Evolutionary conservation across 2,329 filamentous ascomycete species (phyloP).

Genomic region (Acephala macrosclerotiorum): DNA sequence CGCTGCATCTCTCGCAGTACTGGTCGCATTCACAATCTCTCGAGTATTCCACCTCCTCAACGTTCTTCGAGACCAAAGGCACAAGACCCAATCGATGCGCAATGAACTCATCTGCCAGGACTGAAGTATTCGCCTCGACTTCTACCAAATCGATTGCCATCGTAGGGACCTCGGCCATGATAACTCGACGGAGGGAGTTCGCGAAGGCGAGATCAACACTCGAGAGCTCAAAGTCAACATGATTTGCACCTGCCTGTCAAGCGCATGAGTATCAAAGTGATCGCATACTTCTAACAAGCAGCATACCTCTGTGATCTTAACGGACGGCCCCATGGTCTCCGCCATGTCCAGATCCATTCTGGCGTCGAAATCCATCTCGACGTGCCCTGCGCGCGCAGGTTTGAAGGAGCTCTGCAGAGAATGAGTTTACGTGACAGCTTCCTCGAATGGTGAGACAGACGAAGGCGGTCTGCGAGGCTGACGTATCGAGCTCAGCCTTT

Average conservation of each 20-base stretch:
- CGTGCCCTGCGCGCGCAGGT: constrained; percentile 14
- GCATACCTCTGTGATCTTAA: constrained; percentile 54
- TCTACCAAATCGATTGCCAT: constrained; percentile 96
- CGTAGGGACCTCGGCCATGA: constrained; percentile 93
- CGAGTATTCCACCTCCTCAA: constrained; percentile 83
- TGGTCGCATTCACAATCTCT: constrained; percentile 97
- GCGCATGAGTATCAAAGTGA: constrained; percentile 33
- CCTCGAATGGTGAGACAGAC: constrained; percentile 8
- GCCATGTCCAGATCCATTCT: constrained; percentile 49
- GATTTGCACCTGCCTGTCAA: constrained; percentile 74
- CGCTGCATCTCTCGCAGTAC: constrained; percentile 90
- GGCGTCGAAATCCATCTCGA: constrained; percentile 55
- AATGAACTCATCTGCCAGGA: constrained; percentile 95
- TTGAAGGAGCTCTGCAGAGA: constrained; percentile 13
- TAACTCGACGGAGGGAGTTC: constrained; percentile 88
- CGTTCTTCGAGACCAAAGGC: constrained; percentile 83
- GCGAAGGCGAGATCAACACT: constrained; percentile 91
- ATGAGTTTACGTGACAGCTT: constrained; percentile 7
- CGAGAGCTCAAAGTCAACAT: constrained; percentile 90
- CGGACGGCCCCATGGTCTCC: constrained; percentile 53
- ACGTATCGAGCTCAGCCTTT: constrained; percentile 29
- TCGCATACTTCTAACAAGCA: constrained; percentile 16
- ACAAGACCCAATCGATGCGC: constrained; percentile 91
- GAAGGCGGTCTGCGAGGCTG: constrained; percentile 35
- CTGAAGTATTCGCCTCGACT: constrained; percentile 92